Evolutionary conservation across 345 rosid species (phyloP).

Genomic region (Salix arbutifolia): DNA sequence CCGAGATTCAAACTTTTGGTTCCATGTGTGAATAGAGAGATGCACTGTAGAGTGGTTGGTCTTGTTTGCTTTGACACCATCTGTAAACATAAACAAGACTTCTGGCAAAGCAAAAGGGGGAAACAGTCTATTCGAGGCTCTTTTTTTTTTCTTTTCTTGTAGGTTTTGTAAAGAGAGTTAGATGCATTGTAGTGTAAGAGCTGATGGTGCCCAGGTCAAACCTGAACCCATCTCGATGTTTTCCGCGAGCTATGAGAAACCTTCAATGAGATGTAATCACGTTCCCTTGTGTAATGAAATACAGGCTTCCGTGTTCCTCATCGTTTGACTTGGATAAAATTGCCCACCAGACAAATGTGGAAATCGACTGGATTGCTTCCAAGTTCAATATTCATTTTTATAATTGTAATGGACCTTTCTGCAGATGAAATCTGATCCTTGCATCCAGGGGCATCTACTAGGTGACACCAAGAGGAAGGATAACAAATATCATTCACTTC

Average conservation of each 20-base stretch:
- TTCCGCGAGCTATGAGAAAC: constrained; percentile 5
- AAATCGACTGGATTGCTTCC: background rate
- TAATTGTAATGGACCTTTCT: background rate
- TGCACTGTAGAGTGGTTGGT: constrained; percentile 11
- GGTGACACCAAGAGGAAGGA: background rate
- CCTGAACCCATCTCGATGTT: constrained; percentile 20
- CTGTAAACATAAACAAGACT: background rate
- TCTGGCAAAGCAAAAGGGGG: constrained; percentile 3
- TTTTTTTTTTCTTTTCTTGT: background rate
- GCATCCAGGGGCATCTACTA: background rate
- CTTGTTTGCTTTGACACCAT: constrained; percentile 3
- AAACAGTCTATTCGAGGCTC: background rate
- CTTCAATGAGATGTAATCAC: background rate
- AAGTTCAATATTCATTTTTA: background rate
- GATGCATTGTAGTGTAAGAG: constrained; percentile 23
- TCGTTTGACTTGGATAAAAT: background rate
- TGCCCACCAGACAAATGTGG: background rate
- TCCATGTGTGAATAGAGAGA: constrained; percentile 6
- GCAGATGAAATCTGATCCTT: background rate
- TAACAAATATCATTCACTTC: background rate
- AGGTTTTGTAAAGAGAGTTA: constrained; percentile 33
- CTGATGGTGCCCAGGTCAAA: constrained; percentile 26
- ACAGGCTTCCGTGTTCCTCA: background rate
- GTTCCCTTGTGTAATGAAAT: background rate
- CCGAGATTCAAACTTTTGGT: background rate